phyloP scores from a whole-genome alignment of 164 flowering plant species.

The Euptelea pleiosperma region DNA sequence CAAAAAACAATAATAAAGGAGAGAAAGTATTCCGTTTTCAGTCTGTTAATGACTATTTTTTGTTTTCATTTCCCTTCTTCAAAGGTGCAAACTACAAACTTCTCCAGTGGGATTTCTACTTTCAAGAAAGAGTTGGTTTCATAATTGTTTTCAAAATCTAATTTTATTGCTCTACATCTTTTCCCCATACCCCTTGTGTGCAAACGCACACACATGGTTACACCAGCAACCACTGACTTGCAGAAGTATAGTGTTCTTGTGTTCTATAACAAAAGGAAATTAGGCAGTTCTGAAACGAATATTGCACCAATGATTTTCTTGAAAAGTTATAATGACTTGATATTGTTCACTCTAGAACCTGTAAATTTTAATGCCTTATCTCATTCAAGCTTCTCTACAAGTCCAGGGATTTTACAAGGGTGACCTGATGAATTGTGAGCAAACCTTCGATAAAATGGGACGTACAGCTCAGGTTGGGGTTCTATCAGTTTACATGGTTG shows the following conservation, averaged over 20 bases:
- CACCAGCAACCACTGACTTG: neutral
- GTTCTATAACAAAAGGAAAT: neutral
- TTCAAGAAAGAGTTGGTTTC: no score
- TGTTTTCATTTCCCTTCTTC: neutral
- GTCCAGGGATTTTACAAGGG: conserved; percentile 71
- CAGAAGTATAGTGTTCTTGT: neutral
- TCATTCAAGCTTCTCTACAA: conserved; percentile 12
- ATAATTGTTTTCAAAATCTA: no score
- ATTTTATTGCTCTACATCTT: no score
- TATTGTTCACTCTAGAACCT: neutral
- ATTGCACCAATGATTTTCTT: neutral
- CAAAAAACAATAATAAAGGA: no score
- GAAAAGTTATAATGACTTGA: neutral
- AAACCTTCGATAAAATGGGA: conserved; percentile 79
- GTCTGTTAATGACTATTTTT: neutral
- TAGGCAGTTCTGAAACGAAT: conserved; percentile 1
- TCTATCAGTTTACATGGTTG: neutral
- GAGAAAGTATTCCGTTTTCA: no score
- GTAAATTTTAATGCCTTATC: neutral
- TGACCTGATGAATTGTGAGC: conserved; percentile 75
- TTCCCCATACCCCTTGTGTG: no score
- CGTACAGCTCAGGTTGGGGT: conserved; percentile 82
- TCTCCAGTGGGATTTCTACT: no score
- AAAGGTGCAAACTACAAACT: neutral
- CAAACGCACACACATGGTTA: neutral